Evolutionary conservation across 2,329 filamentous ascomycete species (phyloP), one percentile per base, ranked within the genome.

Genomic region (Aspergillus persii): DNA sequence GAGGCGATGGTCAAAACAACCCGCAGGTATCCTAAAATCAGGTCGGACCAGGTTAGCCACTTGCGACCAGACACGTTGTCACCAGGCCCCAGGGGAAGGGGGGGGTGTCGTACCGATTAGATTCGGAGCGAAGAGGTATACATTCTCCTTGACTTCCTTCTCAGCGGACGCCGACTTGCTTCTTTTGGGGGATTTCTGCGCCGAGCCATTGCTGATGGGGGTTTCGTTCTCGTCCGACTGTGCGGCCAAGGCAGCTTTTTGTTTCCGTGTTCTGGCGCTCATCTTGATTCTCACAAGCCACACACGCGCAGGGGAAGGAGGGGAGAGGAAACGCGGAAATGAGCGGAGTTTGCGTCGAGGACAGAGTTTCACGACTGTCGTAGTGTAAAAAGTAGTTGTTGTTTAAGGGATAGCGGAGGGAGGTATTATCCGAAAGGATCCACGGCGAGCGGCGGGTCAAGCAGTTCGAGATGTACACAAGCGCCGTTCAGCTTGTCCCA

Each of bases 1-100:
- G 95, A 97, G 51, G 90, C 91, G 70, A 97, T 81, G 68, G 93
- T 92, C 66, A 94, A 85, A 64, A 94, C 79, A 71, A 95, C 89
- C 69, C 91, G 88, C 59, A 80, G 83, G 77, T 94, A 94, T 66
- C 90, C 90, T 92, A 64, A 54, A 52, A 23, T 23, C 18, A 23
- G 18, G 18, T 41, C 44, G 46, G 5, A 26, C 27, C 41, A 23
- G 18, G 23, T 47, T 47, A 47, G 44, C 44, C 26, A 23, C 18
- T 23, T 47, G 11, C 44, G 44, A 27, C 26, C 9, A 47, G 44
- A 47, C 44, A 47, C 44, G 44, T 23, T 47, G 44, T 47, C 44
- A 27, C 26, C n/a, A 41, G 51, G 18, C 41, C 31, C 31, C 8
- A 49, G 41, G 18, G 39, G 44, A 51, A 41, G 56, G 49, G 39